Evolutionary conservation across 1,284 basidiomycete species (phyloP).

Genomic region (Pascua guehoae): DNA sequence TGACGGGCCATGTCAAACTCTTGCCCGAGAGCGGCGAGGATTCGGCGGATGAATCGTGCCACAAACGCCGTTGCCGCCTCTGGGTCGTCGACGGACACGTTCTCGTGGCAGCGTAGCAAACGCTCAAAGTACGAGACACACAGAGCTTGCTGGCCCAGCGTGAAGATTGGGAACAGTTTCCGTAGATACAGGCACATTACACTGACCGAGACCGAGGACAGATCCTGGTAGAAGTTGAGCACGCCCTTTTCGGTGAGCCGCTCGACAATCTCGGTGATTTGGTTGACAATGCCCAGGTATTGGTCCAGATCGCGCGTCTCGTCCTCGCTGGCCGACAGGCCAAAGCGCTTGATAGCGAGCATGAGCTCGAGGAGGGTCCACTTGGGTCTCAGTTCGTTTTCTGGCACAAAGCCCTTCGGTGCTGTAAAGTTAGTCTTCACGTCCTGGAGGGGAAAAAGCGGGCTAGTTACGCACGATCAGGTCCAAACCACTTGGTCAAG

Average conservation of each 20-base stretch:
- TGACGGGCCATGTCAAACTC: no score
- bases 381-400: conserved; percentile 1
- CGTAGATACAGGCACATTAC: neutral
- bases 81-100: no score
- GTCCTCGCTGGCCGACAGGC: neutral
- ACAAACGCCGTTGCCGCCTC: no score
- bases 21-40: no score
- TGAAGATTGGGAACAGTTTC: neutral
- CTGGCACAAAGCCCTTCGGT: no score
- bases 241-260: neutral
- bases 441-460: neutral
- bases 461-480: no score
- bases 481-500: no score
- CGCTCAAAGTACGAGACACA: conserved; percentile 26
- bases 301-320: neutral
- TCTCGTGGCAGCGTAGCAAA: no score
- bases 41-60: no score
- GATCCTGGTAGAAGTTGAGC: neutral
- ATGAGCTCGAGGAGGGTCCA: conserved; percentile 3
- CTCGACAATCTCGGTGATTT: neutral
- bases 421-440: neutral
- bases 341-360: conserved; percentile 1
- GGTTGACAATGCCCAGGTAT: neutral
- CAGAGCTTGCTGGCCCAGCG: conserved; percentile 17
- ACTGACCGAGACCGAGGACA: neutral